phyloP scores from a whole-genome alignment of 2,329 filamentous ascomycete species.

The Beauveria sp. region DNA sequence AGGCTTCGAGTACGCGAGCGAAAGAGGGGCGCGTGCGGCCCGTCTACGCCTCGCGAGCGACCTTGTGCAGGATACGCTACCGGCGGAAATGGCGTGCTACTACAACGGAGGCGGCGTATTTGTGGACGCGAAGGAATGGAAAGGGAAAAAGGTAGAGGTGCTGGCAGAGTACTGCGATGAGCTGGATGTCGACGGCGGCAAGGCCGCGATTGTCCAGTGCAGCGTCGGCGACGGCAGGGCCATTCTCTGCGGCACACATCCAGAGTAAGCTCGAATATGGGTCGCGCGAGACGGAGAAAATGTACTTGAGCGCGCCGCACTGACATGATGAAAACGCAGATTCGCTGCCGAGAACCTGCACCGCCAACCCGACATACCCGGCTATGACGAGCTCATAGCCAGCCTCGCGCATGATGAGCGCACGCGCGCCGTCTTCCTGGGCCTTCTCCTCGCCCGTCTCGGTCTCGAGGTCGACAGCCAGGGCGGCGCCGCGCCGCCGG shows the following conservation, averaged over 20 bases:
- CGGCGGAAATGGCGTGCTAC: conserved; percentile 65
- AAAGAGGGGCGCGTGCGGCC: conserved; percentile 71
- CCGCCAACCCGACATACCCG: conserved; percentile 55
- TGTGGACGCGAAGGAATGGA: conserved; percentile 62
- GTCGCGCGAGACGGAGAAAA: too few relatives aligned
- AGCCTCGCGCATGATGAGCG: conserved; percentile 62
- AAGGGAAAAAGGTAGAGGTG: conserved; percentile 63
- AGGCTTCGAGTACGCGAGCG: conserved; percentile 86
- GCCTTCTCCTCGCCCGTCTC: conserved; percentile 70
- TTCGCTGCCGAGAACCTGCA: conserved; percentile 76
- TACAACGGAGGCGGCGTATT: conserved; percentile 96
- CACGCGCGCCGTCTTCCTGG: conserved; percentile 66
- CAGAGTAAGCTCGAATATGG: conserved; percentile 53
- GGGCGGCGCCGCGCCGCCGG: conserved; percentile 60
- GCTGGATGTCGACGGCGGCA: conserved; percentile 68
- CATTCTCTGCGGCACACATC: conserved; percentile 81
- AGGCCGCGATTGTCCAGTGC: conserved; percentile 77
- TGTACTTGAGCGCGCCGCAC: not conserved
- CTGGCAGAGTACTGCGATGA: conserved; percentile 72
- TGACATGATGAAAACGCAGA: conserved; percentile 37
- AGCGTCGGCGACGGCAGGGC: conserved; percentile 73
- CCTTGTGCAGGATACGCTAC: conserved; percentile 47
- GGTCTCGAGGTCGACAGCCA: conserved; percentile 71
- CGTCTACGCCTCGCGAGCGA: conserved; percentile 57
- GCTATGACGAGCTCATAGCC: conserved; percentile 64